A percentile compares a stretch with the other conserved stretches of the same genome.
Evolutionary conservation across 169 alveolate species (phyloP).

Genomic region (Eimeria acervulina): DNA sequence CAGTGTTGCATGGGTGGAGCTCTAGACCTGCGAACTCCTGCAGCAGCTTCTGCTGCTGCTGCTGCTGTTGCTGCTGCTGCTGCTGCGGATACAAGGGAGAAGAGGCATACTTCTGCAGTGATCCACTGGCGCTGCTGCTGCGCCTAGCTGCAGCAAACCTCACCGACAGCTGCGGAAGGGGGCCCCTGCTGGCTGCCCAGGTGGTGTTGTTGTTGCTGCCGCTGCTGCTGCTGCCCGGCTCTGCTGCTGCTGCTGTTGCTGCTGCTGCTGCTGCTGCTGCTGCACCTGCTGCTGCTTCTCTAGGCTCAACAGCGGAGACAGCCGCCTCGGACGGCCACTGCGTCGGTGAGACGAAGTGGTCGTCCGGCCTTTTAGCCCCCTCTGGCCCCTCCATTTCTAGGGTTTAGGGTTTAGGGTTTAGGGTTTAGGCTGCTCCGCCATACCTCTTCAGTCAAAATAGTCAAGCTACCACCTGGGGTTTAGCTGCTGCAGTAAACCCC

Average conservation of each 20-base stretch:
- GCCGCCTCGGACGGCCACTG: not conserved
- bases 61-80: not conserved
- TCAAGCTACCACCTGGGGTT: too few relatives aligned
- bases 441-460: not conserved
- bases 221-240: not conserved
- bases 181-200: not conserved
- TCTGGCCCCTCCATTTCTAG: not conserved
- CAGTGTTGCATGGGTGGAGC: slow-evolving; percentile 11
- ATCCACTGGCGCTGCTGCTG: slow-evolving; percentile 42
- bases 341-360: not conserved
- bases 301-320: not conserved
- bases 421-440: not conserved
- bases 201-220: slow-evolving; percentile 4
- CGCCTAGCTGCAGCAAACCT: slow-evolving; percentile 19
- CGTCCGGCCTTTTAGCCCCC: not conserved
- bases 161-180: not conserved
- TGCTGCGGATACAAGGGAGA: not conserved
- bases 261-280: slow-evolving; percentile 8
- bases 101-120: slow-evolving; percentile 2
- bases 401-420: slow-evolving; percentile 19
- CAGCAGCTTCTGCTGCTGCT: slow-evolving; percentile 8
- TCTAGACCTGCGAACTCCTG: not conserved
- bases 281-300: slow-evolving; percentile 25
- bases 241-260: not conserved
- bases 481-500: too few relatives aligned